These are phyloP conservation scores for Priceomyces fermenticarens DNA, from an alignment of 805 yeast genomes.

Conservation along the genomic window DNA sequence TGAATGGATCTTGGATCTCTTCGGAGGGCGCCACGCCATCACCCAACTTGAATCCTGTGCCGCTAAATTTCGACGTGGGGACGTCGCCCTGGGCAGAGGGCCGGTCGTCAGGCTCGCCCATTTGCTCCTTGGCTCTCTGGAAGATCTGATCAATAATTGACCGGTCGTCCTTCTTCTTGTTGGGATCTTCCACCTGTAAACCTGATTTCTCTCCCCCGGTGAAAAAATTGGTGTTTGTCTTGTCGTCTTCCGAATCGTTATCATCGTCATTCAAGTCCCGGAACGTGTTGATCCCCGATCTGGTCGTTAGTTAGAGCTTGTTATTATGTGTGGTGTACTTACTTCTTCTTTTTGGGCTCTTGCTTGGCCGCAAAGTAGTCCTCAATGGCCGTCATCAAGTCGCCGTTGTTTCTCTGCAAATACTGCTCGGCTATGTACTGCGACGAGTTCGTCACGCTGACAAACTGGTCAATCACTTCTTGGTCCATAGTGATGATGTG, in stretches of 20 bases:
- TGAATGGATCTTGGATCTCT: conserved; percentile 29
- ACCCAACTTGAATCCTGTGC: conserved; percentile 54
- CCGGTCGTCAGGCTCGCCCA: conserved; percentile 35
- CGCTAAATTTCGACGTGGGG: conserved; percentile 35
- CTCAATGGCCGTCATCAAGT: conserved; percentile 39
- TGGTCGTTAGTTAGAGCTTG: conserved; percentile 4
- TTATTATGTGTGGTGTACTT: too few species aligned
- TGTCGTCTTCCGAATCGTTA: conserved; percentile 52
- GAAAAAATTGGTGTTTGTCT: conserved; percentile 52
- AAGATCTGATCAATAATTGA: conserved; percentile 64
- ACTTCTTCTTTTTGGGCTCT: conserved; percentile 5
- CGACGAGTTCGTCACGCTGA: conserved; percentile 34
- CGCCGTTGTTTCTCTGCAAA: conserved; percentile 32
- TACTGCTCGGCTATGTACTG: conserved; percentile 38
- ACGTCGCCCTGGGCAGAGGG: conserved; percentile 29
- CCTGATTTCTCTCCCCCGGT: conserved; percentile 77
- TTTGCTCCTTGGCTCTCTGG: conserved; percentile 53
- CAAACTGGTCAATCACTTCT: conserved; percentile 29
- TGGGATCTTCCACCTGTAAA: conserved; percentile 75
- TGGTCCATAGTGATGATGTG: conserved; percentile 5
- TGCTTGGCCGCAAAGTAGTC: conserved; percentile 31
- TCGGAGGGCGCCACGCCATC: conserved; percentile 41
- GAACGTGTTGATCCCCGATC: conserved; percentile 34
- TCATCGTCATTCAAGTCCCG: conserved; percentile 39
- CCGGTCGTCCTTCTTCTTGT: conserved; percentile 41